Evolutionary conservation across 2,329 filamentous ascomycete genomes (phyloP), one percentile per base, ranked within the genome.

Genomic region (Trichoderma lentiforme): DNA sequence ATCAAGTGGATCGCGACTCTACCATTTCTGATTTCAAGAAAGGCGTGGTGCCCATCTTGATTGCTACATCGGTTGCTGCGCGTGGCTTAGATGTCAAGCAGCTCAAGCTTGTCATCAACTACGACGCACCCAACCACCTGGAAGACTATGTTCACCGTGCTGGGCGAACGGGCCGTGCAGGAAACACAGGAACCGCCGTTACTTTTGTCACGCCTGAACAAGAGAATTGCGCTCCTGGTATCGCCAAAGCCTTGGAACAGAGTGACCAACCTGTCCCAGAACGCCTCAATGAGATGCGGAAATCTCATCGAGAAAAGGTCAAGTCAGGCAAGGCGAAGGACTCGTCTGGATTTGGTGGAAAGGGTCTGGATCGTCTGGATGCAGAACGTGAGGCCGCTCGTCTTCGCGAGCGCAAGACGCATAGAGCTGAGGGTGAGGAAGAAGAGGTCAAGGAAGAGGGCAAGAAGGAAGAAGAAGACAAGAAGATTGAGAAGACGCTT

Each of bases 91-190:
- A 99, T 80, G 95, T 99, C 58, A 97, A 98, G 82, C 94, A 97
- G 80, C 86, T 99, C 39, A 98, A 97, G 81, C 87, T 98, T 36
- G 96, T 99, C 69, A 91, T 99, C 83, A 98, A 98, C 82, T 98
- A 94, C 79, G 95, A 98, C 79, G 93, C 92, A 1, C 95, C 95
- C 1, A 97, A 97, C 77, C 95, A 98, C 82, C 83, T 97, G 73
- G 96, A 99, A 82, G 96, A 98, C 79, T 98, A 98, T 78, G 95
- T 98, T 53, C 96, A 98, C 81, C 92, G 96, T 74, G 94, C 93
- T 70, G 96, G 96, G 62, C 93, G 96, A 77, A 98, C 96, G 8
- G 96, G 96, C 12, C 92, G 96, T 79, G 96, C 96, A 60, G 96
- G 96, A 53, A 97, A 98, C 78, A 97, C 90, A 26, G 96, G 96